These are phyloP conservation scores for Penicillium oxalicum DNA, from an alignment of 2,329 filamentous ascomycete genomes.

Conservation along the genomic window DNA sequence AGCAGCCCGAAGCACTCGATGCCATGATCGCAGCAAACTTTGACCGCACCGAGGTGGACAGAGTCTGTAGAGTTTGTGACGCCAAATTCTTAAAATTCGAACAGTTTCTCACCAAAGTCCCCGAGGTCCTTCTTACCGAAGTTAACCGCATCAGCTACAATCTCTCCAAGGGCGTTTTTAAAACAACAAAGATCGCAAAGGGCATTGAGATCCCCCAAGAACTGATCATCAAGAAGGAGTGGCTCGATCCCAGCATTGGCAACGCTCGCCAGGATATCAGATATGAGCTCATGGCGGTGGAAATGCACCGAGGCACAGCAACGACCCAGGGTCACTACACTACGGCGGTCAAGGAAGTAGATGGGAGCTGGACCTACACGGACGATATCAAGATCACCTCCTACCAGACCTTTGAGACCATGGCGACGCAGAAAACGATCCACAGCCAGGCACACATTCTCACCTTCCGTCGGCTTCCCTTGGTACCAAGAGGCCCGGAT, in stretches of 20 bases:
- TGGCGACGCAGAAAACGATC: neutral
- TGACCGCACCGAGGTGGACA: neutral
- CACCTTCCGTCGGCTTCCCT: conserved; percentile 18
- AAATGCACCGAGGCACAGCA: conserved; percentile 15
- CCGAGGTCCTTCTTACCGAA: conserved; percentile 21
- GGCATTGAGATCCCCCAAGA: conserved; percentile 3
- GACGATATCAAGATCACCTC: conserved; percentile 6
- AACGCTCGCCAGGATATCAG: conserved; percentile 2
- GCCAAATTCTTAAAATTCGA: neutral
- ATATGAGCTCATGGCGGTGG: conserved; percentile 24
- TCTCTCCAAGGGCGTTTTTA: neutral
- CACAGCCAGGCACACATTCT: conserved; percentile 13
- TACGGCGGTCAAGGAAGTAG: conserved; percentile 16
- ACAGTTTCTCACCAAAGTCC: conserved; percentile 4
- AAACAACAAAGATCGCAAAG: neutral
- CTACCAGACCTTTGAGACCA: neutral
- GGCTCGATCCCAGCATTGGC: conserved; percentile 3
- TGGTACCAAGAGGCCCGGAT: neutral
- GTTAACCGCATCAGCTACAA: conserved; percentile 12
- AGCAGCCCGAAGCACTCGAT: too few species aligned
- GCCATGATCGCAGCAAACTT: too few species aligned
- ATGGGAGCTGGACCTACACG: conserved; percentile 14
- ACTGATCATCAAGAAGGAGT: conserved; percentile 5
- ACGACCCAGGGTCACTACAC: conserved; percentile 20
- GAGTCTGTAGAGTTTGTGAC: neutral